Conservation (phyloP, 164 flowering plant species). For the Piper longum region DNA sequence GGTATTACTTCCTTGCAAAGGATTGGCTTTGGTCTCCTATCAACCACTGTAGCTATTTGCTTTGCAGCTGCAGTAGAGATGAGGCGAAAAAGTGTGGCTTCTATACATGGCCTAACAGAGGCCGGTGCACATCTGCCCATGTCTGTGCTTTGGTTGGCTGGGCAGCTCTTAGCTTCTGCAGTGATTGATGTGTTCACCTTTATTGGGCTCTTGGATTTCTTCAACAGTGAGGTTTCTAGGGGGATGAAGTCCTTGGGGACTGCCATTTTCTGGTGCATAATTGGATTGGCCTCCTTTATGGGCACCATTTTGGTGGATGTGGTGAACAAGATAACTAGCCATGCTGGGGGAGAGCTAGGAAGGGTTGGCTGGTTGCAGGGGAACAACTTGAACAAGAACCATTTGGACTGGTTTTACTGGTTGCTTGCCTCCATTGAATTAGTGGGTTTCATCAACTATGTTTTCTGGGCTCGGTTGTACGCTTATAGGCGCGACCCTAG, state of each 20-base stretch:
- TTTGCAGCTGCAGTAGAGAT: slow-evolving; percentile 47
- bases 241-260: slow-evolving; percentile 66
- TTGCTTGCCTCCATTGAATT: slow-evolving; percentile 12
- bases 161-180: slow-evolving; percentile 48
- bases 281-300: slow-evolving; percentile 58
- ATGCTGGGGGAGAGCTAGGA: neutral
- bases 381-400: slow-evolving; percentile 14
- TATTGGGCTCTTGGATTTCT: slow-evolving; percentile 62
- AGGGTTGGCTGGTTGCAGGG: slow-evolving; percentile 26
- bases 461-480: slow-evolving; percentile 15
- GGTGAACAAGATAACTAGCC: slow-evolving; percentile 32
- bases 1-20: slow-evolving; percentile 53
- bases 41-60: slow-evolving; percentile 25
- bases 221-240: slow-evolving; percentile 56
- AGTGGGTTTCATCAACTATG: slow-evolving; percentile 15
- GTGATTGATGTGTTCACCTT: slow-evolving; percentile 55
- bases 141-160: slow-evolving; percentile 50
- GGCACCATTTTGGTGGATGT: slow-evolving; percentile 46
- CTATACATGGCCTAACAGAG: slow-evolving; percentile 10
- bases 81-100: slow-evolving; percentile 33
- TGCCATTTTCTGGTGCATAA: slow-evolving; percentile 41
- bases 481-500: slow-evolving; percentile 6
- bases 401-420: slow-evolving; percentile 22
- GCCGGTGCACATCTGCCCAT: slow-evolving; percentile 27
- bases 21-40: slow-evolving; percentile 38